Evolutionary conservation across 768 basidiomycete genomes (phyloP).

Genomic region (Lentinus tigrinus): DNA sequence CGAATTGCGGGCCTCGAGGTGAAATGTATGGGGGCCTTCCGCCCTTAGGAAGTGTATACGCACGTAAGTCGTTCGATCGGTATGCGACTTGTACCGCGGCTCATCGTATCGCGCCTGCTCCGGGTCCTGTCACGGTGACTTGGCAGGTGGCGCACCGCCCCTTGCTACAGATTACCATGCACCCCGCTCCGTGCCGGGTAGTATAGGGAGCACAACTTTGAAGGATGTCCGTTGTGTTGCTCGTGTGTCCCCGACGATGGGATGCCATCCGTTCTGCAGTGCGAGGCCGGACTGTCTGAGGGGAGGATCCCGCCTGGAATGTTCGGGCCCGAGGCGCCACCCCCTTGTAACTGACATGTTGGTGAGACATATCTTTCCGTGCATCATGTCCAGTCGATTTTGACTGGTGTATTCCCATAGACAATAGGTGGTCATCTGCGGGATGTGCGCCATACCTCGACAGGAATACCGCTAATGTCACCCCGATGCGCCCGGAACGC

Average conservation of each 20-base stretch:
- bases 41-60: too few relatives aligned
- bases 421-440: neutral
- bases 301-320: neutral
- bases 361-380: neutral
- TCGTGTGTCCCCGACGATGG: neutral
- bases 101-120: too few relatives aligned
- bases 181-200: neutral
- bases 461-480: neutral
- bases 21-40: too few relatives aligned
- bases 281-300: neutral
- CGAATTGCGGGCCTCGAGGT: neutral
- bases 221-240: neutral
- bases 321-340: neutral
- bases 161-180: neutral
- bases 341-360: neutral
- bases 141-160: neutral
- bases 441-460: neutral
- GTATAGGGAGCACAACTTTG: neutral
- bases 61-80: neutral
- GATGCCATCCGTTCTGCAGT: neutral
- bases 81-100: too few relatives aligned
- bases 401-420: neutral
- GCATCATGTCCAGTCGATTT: neutral
- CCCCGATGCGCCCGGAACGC: neutral
- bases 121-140: constrained; percentile 10